Conservation (phyloP, 2,329 filamentous ascomycete species). For the Raffaelea arxii region DNA sequence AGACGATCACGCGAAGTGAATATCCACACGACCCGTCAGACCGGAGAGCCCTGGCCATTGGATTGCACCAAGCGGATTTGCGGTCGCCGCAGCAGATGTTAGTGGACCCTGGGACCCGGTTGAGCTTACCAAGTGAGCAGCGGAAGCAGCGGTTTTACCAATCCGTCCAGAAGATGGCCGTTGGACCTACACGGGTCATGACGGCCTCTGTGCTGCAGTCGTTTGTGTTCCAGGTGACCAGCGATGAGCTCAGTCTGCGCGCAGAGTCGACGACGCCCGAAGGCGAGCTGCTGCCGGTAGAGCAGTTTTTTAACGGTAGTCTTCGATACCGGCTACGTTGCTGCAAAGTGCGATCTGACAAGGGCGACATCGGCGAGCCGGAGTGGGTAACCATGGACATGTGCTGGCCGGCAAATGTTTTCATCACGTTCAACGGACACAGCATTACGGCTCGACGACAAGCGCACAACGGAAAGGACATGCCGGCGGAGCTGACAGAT, state of each 20-base stretch:
- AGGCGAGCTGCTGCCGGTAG: conserved; percentile 24
- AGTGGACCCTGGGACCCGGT: conserved; percentile 6
- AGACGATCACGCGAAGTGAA: conserved; percentile 20
- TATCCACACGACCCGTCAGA: conserved; percentile 32
- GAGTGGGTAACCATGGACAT: conserved; percentile 57
- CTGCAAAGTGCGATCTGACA: conserved; percentile 24
- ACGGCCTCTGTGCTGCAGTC: conserved; percentile 28
- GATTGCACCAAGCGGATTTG: conserved; percentile 36
- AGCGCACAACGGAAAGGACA: conserved; percentile 62
- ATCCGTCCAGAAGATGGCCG: conserved; percentile 40
- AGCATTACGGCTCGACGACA: conserved; percentile 54
- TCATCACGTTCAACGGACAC: conserved; percentile 55
- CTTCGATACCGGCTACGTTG: conserved; percentile 61
- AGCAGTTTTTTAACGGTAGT: conserved; percentile 38
- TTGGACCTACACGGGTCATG: conserved; percentile 30
- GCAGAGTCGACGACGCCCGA: conserved; percentile 20
- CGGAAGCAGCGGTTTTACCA: conserved; percentile 41
- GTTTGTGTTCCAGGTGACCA: conserved; percentile 36
- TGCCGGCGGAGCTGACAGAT: conserved; percentile 65
- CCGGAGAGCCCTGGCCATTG: conserved; percentile 27
- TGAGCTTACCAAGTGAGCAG: neutral
- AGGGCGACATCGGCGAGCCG: conserved; percentile 25
- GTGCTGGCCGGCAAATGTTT: conserved; percentile 62
- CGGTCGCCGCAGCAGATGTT: conserved; percentile 38
- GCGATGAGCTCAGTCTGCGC: conserved; percentile 25